Evolutionary conservation across 106 monocot genomes (phyloP).

Genomic region (Phalaenopsis equestris): DNA sequence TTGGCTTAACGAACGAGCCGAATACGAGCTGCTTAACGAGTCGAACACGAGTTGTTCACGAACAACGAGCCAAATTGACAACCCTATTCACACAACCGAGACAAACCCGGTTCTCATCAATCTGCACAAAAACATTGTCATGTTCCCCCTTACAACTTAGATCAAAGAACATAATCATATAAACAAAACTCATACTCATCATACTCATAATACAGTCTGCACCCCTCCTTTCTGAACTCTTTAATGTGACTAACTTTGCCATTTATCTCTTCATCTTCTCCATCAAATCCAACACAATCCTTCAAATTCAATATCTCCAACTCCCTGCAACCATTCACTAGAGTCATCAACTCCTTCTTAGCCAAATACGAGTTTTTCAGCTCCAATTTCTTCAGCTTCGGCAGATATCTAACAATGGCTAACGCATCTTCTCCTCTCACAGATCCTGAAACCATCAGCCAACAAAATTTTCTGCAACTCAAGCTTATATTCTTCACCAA

Average conservation of each 20-base stretch:
- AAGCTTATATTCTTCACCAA: slow-evolving; percentile 2
- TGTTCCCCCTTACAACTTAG: too few relatives aligned
- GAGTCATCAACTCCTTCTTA: slow-evolving; percentile 5
- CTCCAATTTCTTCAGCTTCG: slow-evolving; percentile 14
- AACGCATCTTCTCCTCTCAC: slow-evolving; percentile 3
- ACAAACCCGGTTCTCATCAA: too few relatives aligned
- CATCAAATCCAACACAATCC: slow-evolving; percentile 18
- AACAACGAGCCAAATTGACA: too few relatives aligned
- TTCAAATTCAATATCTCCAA: slow-evolving; percentile 7
- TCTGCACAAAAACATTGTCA: too few relatives aligned
- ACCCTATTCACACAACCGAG: too few relatives aligned
- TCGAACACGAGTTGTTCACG: too few relatives aligned
- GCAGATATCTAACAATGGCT: slow-evolving; percentile 7
- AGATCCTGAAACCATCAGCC: background rate
- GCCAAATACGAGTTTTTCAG: slow-evolving; percentile 8
- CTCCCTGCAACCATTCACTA: slow-evolving; percentile 13
- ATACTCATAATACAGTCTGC: slow-evolving; percentile 6
- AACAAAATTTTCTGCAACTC: background rate
- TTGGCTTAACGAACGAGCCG: too few relatives aligned
- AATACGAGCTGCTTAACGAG: too few relatives aligned
- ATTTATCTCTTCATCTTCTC: slow-evolving; percentile 8
- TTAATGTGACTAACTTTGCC: background rate
- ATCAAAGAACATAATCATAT: background rate
- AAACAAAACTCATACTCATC: background rate
- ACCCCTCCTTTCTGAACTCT: slow-evolving; percentile 11